Base-by-base conservation (phyloP, 2,329 filamentous ascomycete species). In the Exophiala calicioides region DNA sequence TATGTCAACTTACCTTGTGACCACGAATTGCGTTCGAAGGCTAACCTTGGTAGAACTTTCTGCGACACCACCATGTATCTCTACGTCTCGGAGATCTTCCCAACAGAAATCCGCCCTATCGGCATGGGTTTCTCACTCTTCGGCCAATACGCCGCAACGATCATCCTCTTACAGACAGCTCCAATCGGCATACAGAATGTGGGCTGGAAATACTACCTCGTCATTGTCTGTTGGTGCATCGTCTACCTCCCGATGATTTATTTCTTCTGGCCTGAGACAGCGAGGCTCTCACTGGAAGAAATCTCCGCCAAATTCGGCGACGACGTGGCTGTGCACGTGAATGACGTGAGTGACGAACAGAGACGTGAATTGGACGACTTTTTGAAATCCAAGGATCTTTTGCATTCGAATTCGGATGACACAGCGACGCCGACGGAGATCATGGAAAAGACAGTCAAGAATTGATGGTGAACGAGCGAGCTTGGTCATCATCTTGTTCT, bases 41-140 rank as follows among this genome's bases (percentile, higher is more conserved):
- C n/a, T n/a, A n/a, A n/a, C n/a, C n/a, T n/a, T n/a, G 69, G 65
- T 63, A 64, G 63, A 35, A 72, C 67, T 24, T 73, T 65, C 57
- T 65, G 71, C 31, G 72, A 75, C 49, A 72, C 72, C 1, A 73
- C 68, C n/a, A 71, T 73, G 61, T 75, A 73, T 42, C 60, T 73
- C 12, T 74, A 73, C 42, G 65, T 72, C 15, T 64, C 65, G 2
- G 71, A 74, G 58, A 74, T 74, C 13, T 73, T 71, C 58, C 72
- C 69, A 3, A 72, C 63, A 0, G 71, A 76, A 41, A 74, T 77
- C 20, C 67, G 75, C 2, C 68, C 74, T 0, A 77, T 76, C 23
- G 75, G 74, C 6, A 76, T 77, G 65, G 74, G 72, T 0, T 74
- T 76, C 58, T 74, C 71, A 0, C 52, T 78, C 1, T 76, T 77